phyloP scores from a whole-genome alignment of 2,329 filamentous ascomycete species.

The Penicillium concentricum region DNA sequence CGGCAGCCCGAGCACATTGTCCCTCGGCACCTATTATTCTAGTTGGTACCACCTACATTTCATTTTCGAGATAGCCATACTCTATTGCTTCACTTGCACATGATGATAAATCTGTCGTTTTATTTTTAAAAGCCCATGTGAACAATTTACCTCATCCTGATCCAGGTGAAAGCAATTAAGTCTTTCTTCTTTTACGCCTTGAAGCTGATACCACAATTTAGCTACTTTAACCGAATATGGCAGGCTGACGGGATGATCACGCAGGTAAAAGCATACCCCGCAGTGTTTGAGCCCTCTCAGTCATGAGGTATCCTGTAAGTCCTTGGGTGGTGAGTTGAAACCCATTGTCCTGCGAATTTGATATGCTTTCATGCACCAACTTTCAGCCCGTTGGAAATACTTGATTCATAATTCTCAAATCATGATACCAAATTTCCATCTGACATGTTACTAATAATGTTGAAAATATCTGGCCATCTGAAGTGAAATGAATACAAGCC shows the following conservation, averaged over 20 bases:
- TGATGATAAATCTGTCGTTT: not conserved
- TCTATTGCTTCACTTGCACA: not conserved
- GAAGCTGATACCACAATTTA: not conserved
- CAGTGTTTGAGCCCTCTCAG: not conserved
- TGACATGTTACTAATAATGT: too few species aligned
- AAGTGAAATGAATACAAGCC: not conserved
- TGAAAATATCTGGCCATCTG: constrained; percentile 1
- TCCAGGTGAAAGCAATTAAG: not conserved
- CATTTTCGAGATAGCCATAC: not conserved
- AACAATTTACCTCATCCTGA: not conserved
- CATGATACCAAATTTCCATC: too few species aligned
- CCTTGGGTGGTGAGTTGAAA: not conserved
- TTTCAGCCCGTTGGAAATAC: not conserved
- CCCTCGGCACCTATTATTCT: too few species aligned
- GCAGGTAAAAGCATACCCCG: not conserved
- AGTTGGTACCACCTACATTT: too few species aligned
- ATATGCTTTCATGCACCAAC: not conserved
- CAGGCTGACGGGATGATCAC: not conserved
- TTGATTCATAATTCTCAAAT: not conserved
- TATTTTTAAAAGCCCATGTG: not conserved
- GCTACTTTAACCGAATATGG: not conserved
- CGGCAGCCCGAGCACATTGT: too few species aligned
- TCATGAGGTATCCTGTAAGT: not conserved
- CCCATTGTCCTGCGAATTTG: not conserved
- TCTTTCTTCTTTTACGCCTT: not conserved